Evolutionary conservation across 179 eudicot genomes (phyloP).

Genomic region (Beta macrorhiza): DNA sequence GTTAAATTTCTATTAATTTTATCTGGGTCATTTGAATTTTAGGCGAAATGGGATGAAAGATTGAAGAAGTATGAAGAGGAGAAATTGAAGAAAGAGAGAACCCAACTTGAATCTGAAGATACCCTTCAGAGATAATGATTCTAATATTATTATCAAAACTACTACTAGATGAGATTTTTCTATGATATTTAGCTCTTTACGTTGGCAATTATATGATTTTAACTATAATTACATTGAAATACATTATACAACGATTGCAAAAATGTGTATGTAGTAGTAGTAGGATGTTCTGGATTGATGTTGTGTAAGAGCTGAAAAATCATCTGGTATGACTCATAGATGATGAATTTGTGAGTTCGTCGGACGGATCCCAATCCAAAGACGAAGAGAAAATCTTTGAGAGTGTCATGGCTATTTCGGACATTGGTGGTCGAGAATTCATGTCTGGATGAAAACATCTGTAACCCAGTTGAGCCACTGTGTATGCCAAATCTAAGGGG

Average conservation of each 20-base stretch:
- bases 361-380: constrained; percentile 70
- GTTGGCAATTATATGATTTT: not conserved
- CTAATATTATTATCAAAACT: not conserved
- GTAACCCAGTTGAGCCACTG: constrained; percentile 55
- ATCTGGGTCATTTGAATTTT: constrained; percentile 11
- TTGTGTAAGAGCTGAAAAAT: not conserved
- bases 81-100: constrained; percentile 32
- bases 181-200: not conserved
- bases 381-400: constrained; percentile 57
- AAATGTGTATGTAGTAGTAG: not conserved
- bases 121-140: not conserved
- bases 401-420: constrained; percentile 48
- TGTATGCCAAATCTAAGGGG: constrained; percentile 62
- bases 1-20: not conserved
- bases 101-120: constrained; percentile 16
- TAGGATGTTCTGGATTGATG: not conserved
- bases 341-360: constrained; percentile 38
- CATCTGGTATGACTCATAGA: constrained; percentile 27
- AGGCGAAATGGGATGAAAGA: constrained; percentile 65
- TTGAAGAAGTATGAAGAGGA: constrained; percentile 63
- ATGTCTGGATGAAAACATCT: constrained; percentile 55
- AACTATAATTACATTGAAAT: not conserved
- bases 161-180: not conserved
- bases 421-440: constrained; percentile 47
- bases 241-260: not conserved